A percentile compares a stretch with the other conserved stretches of the same genome.
Conservation (phyloP, 2,329 filamentous ascomycete species). For the Dactylonectria estremocensis region DNA sequence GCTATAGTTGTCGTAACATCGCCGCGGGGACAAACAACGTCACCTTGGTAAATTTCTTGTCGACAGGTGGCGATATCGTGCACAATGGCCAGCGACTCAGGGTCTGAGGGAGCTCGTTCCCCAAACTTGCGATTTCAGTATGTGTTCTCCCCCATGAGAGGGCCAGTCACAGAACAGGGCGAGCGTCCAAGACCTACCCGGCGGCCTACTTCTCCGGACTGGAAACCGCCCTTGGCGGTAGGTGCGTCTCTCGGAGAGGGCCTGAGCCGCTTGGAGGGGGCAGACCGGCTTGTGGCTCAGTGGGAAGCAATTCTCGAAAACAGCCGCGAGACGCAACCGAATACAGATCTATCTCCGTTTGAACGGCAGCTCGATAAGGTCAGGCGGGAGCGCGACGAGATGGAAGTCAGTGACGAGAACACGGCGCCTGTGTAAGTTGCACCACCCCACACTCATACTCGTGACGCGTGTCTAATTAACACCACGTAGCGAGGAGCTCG, state of each 20-base stretch:
- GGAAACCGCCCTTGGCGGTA: constrained; percentile 44
- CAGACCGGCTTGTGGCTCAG: constrained; percentile 42
- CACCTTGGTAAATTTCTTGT: background rate
- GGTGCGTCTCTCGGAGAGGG: constrained; percentile 43
- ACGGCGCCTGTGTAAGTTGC: constrained; percentile 36
- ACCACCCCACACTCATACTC: background rate
- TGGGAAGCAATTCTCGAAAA: constrained; percentile 47
- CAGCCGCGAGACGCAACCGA: constrained; percentile 36
- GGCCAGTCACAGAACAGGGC: background rate
- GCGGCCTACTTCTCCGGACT: constrained; percentile 31
- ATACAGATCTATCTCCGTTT: constrained; percentile 42
- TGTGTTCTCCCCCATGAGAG: background rate
- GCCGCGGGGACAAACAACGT: background rate
- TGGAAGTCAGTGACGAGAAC: constrained; percentile 46
- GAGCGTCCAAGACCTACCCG: background rate
- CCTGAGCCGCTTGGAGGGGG: constrained; percentile 42
- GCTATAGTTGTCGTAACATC: background rate
- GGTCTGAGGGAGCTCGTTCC: background rate
- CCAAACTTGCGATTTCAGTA: background rate
- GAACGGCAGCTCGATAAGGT: constrained; percentile 34
- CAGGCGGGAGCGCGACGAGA: constrained; percentile 27
- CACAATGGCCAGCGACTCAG: constrained; percentile 11
- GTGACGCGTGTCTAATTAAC: constrained; percentile 1
- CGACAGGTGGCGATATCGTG: background rate
- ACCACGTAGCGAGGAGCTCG: constrained; percentile 42